Conservation (phyloP, 345 rosid genomes). For the Mallotus nudiflorus region DNA sequence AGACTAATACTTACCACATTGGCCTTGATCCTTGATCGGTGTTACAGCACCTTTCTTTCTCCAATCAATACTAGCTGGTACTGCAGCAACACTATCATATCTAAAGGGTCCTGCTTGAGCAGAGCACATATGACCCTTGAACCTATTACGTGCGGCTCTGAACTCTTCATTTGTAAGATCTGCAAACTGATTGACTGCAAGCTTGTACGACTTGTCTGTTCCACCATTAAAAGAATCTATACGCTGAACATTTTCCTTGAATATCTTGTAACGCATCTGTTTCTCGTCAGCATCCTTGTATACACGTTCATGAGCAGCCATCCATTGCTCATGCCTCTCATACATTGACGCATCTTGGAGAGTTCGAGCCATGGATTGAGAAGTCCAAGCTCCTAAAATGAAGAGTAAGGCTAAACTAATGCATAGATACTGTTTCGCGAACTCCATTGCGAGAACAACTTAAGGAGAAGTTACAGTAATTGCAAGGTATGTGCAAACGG, state of each 20-base stretch:
- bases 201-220: background rate
- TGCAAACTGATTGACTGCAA: slow-evolving; percentile 14
- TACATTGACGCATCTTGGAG: background rate
- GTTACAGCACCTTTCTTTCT: slow-evolving; percentile 20
- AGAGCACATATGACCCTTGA: slow-evolving; percentile 12
- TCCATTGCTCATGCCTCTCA: slow-evolving; percentile 3
- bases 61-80: slow-evolving; percentile 15
- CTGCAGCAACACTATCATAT: slow-evolving; percentile 1
- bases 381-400: slow-evolving; percentile 7
- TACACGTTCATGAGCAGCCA: slow-evolving; percentile 4
- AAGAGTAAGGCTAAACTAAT: slow-evolving; percentile 1
- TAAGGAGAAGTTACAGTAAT: background rate
- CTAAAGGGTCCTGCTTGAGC: slow-evolving; percentile 3
- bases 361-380: slow-evolving; percentile 5
- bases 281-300: slow-evolving; percentile 18
- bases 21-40: slow-evolving; percentile 19
- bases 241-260: slow-evolving; percentile 6
- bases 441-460: background rate
- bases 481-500: background rate
- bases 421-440: background rate
- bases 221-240: slow-evolving; percentile 2
- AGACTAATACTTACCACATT: background rate
- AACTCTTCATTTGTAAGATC: slow-evolving; percentile 20
- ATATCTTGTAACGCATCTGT: slow-evolving; percentile 9
- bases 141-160: slow-evolving; percentile 2